Percentiles rank a stretch among this genome's conserved stretches.
phyloP scores from a whole-genome alignment of 257 asterid genomes.

The Solanum pinnatisectum region DNA sequence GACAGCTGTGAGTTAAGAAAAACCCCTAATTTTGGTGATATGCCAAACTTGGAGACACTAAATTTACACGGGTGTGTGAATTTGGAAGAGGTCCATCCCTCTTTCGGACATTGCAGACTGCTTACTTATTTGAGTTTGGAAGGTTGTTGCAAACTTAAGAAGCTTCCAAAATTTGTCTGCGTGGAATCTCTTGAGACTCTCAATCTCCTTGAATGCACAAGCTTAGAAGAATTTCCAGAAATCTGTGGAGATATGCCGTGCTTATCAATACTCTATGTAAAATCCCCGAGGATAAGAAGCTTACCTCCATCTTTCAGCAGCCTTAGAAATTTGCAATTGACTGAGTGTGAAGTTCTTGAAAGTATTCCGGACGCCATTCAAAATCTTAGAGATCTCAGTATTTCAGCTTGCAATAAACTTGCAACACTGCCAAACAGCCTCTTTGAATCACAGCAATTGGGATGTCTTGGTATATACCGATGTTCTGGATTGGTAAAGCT shows the following conservation, averaged over 20 bases:
- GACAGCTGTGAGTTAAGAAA: not conserved
- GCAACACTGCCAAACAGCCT: too few relatives aligned
- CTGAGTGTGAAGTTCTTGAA: too few relatives aligned
- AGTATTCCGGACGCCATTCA: not conserved
- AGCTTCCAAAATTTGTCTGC: not conserved
- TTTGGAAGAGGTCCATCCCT: not conserved
- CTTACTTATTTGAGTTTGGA: not conserved
- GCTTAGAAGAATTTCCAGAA: not conserved
- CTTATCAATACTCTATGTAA: not conserved
- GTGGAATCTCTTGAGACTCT: not conserved
- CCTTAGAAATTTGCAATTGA: rapidly evolving
- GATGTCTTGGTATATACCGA: not conserved
- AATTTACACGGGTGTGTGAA: not conserved
- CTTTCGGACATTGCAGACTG: not conserved
- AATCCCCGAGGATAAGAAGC: not conserved
- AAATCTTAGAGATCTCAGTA: not conserved
- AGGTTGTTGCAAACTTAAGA: not conserved
- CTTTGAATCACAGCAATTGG: too few relatives aligned
- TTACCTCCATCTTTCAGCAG: too few relatives aligned
- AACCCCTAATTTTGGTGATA: not conserved
- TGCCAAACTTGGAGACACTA: not conserved
- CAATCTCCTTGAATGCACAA: rapidly evolving
- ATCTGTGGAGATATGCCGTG: not conserved
- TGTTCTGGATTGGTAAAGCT: too few relatives aligned
- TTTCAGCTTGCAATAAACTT: not conserved